phyloP scores from a whole-genome alignment of 805 yeast genomes.

The Candida lessepsii region DNA sequence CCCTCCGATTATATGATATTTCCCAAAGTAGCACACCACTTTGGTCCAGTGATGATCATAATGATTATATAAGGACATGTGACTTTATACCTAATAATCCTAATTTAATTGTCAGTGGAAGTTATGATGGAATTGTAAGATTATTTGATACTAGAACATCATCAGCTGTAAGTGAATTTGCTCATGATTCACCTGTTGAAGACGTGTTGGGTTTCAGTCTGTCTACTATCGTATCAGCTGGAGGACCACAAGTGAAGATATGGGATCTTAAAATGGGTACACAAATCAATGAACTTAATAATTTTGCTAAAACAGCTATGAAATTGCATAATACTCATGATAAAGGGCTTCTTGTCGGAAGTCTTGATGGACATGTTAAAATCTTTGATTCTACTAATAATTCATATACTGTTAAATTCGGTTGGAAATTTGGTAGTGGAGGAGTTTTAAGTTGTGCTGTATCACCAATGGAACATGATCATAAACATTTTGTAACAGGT shows the following conservation, averaged over 20 bases:
- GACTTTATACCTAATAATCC: slow-evolving; percentile 73
- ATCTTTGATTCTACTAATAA: slow-evolving; percentile 75
- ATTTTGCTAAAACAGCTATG: slow-evolving; percentile 93
- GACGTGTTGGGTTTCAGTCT: slow-evolving; percentile 72
- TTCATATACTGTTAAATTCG: slow-evolving; percentile 87
- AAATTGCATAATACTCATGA: slow-evolving; percentile 72
- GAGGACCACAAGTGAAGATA: slow-evolving; percentile 77
- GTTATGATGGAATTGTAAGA: slow-evolving; percentile 86
- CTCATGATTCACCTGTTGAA: slow-evolving; percentile 79
- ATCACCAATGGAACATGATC: slow-evolving; percentile 60
- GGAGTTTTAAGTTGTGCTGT: slow-evolving; percentile 88
- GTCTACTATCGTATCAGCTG: slow-evolving; percentile 75
- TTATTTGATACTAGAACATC: slow-evolving; percentile 76
- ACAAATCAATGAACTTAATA: slow-evolving; percentile 69
- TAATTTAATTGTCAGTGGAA: slow-evolving; percentile 84
- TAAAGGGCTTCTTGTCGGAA: slow-evolving; percentile 85
- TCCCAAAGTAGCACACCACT: slow-evolving; percentile 46
- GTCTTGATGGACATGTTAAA: slow-evolving; percentile 96
- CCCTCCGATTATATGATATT: slow-evolving; percentile 85
- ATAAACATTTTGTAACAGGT: slow-evolving; percentile 88
- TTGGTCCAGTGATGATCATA: slow-evolving; percentile 67
- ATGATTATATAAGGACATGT: slow-evolving; percentile 85
- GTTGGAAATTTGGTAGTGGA: slow-evolving; percentile 91
- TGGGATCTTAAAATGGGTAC: slow-evolving; percentile 88
- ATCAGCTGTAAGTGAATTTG: slow-evolving; percentile 60